Percentiles rank a stretch among this genome's conserved stretches.
phyloP scores from a whole-genome alignment of 108 stramenopile species.

The Cylindrotheca closterium region DNA sequence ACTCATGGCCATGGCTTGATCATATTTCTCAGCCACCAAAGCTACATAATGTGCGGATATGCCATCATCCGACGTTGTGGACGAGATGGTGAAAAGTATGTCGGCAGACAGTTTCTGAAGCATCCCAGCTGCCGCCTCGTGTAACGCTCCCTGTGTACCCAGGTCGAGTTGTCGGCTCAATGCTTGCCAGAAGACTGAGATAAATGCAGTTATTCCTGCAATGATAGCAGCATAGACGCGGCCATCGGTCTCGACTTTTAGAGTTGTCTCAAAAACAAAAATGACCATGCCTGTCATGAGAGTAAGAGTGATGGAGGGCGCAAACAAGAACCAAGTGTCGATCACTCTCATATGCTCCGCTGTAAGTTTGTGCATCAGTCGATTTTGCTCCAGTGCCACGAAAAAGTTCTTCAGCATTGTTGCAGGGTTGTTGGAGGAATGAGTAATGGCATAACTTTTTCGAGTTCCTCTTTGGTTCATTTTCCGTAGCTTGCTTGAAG shows the following conservation, averaged over 20 bases:
- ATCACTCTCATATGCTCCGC: conserved; percentile 27
- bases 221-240: conserved; percentile 22
- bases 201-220: conserved; percentile 23
- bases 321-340: conserved; percentile 39
- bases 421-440: conserved; percentile 8
- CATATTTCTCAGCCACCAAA: conserved; percentile 32
- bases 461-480: background rate
- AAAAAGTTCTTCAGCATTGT: conserved; percentile 37
- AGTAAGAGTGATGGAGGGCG: conserved; percentile 26
- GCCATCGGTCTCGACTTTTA: conserved; percentile 11
- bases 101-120: conserved; percentile 41
- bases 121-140: conserved; percentile 20
- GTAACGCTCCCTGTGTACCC: conserved; percentile 25
- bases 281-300: conserved; percentile 28
- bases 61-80: conserved; percentile 10
- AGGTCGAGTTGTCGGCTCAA: conserved; percentile 35
- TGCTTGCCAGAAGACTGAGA: conserved; percentile 44
- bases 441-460: background rate
- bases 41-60: conserved; percentile 38
- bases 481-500: background rate
- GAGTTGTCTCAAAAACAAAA: conserved; percentile 29
- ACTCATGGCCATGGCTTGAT: conserved; percentile 36
- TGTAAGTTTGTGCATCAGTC: conserved; percentile 38
- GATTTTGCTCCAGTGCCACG: conserved; percentile 36
- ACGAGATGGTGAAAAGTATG: conserved; percentile 26